These are phyloP conservation scores for Crithidia acanthocephali DNA, from an alignment of 208 protist genomes.

Conservation along the genomic window DNA sequence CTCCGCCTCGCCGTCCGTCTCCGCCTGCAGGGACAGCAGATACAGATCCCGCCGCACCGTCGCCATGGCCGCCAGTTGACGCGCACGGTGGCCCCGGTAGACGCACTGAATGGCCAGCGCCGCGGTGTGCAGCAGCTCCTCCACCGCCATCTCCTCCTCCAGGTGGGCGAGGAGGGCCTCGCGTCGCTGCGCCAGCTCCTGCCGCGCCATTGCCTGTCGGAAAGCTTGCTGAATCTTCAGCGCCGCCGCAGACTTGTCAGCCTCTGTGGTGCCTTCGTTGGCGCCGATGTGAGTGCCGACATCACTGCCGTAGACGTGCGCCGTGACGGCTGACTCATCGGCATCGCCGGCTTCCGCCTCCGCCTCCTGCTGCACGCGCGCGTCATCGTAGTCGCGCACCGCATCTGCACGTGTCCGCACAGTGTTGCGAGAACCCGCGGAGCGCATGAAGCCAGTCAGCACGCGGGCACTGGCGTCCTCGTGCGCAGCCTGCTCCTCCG, in stretches of 20 bases:
- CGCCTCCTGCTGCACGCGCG: slow-evolving; percentile 26
- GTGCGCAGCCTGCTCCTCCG: slow-evolving; percentile 12
- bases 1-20: slow-evolving; percentile 15
- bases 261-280: neutral
- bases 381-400: slow-evolving; percentile 24
- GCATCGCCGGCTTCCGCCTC: neutral
- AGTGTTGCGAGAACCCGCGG: slow-evolving; percentile 16
- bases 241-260: slow-evolving; percentile 25
- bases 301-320: no score
- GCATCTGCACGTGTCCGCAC: slow-evolving; percentile 6
- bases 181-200: slow-evolving; percentile 15
- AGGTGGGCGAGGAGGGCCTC: slow-evolving; percentile 17
- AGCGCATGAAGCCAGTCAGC: slow-evolving; percentile 31
- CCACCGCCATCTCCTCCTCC: slow-evolving; percentile 32
- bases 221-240: slow-evolving; percentile 37
- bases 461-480: slow-evolving; percentile 27
- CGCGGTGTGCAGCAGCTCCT: slow-evolving; percentile 41
- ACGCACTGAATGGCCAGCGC: slow-evolving; percentile 55
- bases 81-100: slow-evolving; percentile 50
- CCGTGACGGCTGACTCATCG: neutral
- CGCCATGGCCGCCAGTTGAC: slow-evolving; percentile 29
- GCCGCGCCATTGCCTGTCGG: neutral
- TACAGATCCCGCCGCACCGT: slow-evolving; percentile 31
- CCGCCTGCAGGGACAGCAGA: slow-evolving; percentile 17
- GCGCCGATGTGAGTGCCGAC: neutral